Evolutionary conservation across 306 rosid genomes (phyloP).

Genomic region (Cucumis hystrix): DNA sequence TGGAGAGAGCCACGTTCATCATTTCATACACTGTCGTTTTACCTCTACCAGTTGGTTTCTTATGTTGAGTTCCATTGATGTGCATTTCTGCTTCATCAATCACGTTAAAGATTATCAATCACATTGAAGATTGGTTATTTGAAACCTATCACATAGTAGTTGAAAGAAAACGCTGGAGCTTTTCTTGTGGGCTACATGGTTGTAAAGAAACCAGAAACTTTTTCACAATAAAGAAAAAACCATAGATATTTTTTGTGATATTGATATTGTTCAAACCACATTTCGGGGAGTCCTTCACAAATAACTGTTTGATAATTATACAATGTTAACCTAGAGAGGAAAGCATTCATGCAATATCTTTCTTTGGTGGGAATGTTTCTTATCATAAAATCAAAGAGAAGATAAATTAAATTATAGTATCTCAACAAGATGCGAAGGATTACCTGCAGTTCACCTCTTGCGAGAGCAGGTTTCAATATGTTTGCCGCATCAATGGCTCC

Average conservation of each 20-base stretch:
- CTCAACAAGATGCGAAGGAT: neutral
- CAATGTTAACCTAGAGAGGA: neutral
- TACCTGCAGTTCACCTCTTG: conserved; percentile 98
- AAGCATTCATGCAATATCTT: neutral
- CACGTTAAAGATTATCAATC: neutral
- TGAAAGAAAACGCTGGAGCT: neutral
- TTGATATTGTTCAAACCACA: neutral
- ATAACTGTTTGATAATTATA: neutral
- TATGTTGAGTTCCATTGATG: neutral
- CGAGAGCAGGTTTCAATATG: conserved; percentile 91
- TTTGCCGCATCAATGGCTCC: conserved; percentile 98
- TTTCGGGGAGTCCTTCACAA: neutral
- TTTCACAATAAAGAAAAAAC: neutral
- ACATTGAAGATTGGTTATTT: neutral
- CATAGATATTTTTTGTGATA: neutral
- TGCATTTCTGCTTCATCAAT: neutral
- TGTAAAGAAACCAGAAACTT: neutral
- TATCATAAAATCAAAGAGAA: neutral
- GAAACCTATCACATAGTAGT: neutral
- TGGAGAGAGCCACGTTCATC: neutral
- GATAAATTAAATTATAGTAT: neutral
- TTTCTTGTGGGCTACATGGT: neutral
- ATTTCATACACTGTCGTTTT: neutral
- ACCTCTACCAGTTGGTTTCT: neutral
- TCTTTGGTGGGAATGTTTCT: neutral